These are phyloP conservation scores for Fraxinus angustifolia DNA, from an alignment of 305 asterid genomes.

Conservation along the genomic window DNA sequence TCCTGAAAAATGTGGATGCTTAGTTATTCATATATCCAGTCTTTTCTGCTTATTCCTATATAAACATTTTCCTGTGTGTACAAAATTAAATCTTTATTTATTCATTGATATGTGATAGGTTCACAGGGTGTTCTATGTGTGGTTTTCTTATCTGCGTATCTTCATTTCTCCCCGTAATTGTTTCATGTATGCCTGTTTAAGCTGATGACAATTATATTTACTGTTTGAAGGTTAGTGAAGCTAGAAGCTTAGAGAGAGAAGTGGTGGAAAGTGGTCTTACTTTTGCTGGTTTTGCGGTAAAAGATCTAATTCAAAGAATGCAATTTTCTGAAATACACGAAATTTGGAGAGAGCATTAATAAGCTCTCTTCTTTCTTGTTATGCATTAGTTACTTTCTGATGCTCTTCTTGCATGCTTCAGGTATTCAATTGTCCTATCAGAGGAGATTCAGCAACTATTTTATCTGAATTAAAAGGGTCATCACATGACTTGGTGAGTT, in stretches of 20 bases:
- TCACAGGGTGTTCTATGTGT: neutral
- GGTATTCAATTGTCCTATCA: slow-evolving; percentile 96
- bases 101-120: neutral
- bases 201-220: slow-evolving; percentile 24
- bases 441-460: slow-evolving; percentile 85
- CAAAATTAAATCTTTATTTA: neutral
- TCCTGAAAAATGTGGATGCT: neutral
- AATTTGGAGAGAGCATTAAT: neutral
- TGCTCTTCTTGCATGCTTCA: slow-evolving; percentile 31
- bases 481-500: slow-evolving; percentile 91
- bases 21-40: neutral
- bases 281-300: slow-evolving; percentile 98
- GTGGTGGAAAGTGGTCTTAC: slow-evolving; percentile 75
- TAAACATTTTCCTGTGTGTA: neutral
- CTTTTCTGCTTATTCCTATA: neutral
- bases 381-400: slow-evolving; percentile 22
- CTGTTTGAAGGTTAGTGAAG: slow-evolving; percentile 84
- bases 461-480: slow-evolving; percentile 77
- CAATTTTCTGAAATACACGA: neutral
- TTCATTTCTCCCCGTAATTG: neutral
- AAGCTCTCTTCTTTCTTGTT: slow-evolving; percentile 6
- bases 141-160: slow-evolving; percentile 4
- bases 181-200: slow-evolving; percentile 15
- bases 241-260: slow-evolving; percentile 86
- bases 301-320: slow-evolving; percentile 14